Conservation (phyloP, 2,329 filamentous ascomycete genomes). For the Neurospora sp. region DNA sequence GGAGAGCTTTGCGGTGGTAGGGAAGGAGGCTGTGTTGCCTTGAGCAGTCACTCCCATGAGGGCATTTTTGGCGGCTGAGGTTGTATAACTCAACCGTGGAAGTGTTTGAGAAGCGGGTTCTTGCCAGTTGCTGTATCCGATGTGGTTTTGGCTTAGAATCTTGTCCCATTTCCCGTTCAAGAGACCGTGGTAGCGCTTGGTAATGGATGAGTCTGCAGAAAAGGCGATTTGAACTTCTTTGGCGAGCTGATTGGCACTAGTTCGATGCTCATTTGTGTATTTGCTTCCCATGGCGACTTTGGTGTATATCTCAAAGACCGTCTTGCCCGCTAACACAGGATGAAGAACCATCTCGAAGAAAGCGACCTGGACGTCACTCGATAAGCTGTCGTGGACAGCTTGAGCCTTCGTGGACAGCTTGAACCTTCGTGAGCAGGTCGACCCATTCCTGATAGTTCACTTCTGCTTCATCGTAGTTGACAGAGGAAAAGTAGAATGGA, state of each 20-base stretch:
- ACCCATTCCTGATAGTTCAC: slow-evolving; percentile 41
- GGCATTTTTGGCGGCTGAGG: slow-evolving; percentile 29
- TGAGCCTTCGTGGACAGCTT: slow-evolving; percentile 36
- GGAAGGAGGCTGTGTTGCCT: slow-evolving; percentile 37
- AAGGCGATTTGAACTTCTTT: slow-evolving; percentile 32
- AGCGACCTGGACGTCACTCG: slow-evolving; percentile 30
- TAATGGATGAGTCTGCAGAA: slow-evolving; percentile 32
- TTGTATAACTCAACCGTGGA: slow-evolving; percentile 35
- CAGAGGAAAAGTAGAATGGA: slow-evolving; percentile 35
- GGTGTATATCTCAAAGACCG: slow-evolving; percentile 40
- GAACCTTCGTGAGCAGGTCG: slow-evolving; percentile 32
- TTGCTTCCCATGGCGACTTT: slow-evolving; percentile 34
- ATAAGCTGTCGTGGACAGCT: slow-evolving; percentile 32
- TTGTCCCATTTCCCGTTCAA: slow-evolving; percentile 29
- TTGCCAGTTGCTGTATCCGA: slow-evolving; percentile 39
- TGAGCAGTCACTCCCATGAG: slow-evolving; percentile 40
- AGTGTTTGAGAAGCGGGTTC: slow-evolving; percentile 43
- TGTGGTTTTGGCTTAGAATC: slow-evolving; percentile 38
- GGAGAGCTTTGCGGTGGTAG: slow-evolving; percentile 27
- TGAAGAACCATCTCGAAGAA: slow-evolving; percentile 51
- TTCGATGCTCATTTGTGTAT: slow-evolving; percentile 36
- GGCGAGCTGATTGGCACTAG: slow-evolving; percentile 33
- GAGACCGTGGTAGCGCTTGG: slow-evolving; percentile 32
- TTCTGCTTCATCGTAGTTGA: slow-evolving; percentile 50
- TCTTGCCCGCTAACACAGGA: slow-evolving; percentile 42